A percentile compares a stretch with the other conserved stretches of the same genome.
phyloP scores from a whole-genome alignment of 805 yeast species.

The Hyphopichia homilentoma region DNA sequence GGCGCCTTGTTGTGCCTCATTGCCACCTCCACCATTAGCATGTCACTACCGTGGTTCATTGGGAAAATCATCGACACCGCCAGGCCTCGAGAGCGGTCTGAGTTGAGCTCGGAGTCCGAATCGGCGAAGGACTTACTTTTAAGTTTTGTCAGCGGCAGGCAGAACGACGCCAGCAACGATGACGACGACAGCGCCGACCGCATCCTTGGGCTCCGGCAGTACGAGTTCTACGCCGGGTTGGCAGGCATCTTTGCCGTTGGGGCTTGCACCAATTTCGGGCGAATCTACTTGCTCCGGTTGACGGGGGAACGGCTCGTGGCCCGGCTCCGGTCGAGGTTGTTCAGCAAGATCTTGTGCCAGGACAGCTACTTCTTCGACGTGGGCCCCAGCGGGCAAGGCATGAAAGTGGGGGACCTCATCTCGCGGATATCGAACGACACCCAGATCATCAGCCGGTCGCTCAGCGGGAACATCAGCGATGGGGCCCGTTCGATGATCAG shows the following conservation, averaged over 20 bases:
- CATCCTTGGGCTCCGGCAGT: slow-evolving; percentile 55
- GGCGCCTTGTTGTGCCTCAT: slow-evolving; percentile 63
- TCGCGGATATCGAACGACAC: slow-evolving; percentile 87
- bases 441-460: slow-evolving; percentile 77
- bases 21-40: slow-evolving; percentile 71
- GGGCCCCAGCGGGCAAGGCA: slow-evolving; percentile 46
- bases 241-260: slow-evolving; percentile 67
- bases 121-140: neutral
- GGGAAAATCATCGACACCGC: slow-evolving; percentile 84
- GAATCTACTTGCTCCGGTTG: slow-evolving; percentile 69
- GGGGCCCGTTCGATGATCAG: slow-evolving; percentile 83
- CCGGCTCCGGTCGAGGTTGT: slow-evolving; percentile 70
- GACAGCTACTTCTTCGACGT: slow-evolving; percentile 88
- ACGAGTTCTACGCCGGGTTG: slow-evolving; percentile 61
- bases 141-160: slow-evolving; percentile 1
- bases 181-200: slow-evolving; percentile 1
- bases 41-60: slow-evolving; percentile 77
- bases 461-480: slow-evolving; percentile 86
- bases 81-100: slow-evolving; percentile 21
- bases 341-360: slow-evolving; percentile 74
- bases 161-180: neutral
- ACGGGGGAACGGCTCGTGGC: slow-evolving; percentile 90
- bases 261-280: slow-evolving; percentile 73
- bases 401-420: slow-evolving; percentile 86
- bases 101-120: slow-evolving; percentile 15